Evolutionary conservation across 164 flowering plant species (phyloP).

Genomic region (Macadamia tetraphylla): DNA sequence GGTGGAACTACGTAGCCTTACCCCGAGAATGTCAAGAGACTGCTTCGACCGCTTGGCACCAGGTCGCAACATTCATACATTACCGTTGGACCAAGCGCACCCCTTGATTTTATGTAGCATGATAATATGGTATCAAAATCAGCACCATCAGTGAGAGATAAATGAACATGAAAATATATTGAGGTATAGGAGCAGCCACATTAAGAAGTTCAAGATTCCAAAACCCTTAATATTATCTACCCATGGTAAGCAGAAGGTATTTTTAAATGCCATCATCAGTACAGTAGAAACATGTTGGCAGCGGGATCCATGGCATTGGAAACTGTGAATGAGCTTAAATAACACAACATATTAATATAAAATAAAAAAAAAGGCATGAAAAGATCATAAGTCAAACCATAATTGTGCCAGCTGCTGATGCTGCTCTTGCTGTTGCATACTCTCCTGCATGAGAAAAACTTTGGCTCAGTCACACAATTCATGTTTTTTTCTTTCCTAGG

Average conservation of each 20-base stretch:
- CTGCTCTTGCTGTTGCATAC: constrained; percentile 56
- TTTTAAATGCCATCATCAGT: too few relatives aligned
- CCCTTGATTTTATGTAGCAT: too few relatives aligned
- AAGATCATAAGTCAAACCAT: constrained; percentile 32
- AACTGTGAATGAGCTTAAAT: not conserved
- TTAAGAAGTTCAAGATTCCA: not conserved
- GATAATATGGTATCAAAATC: too few relatives aligned
- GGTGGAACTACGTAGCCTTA: too few relatives aligned
- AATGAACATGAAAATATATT: not conserved
- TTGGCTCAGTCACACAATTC: not conserved
- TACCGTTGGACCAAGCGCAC: too few relatives aligned
- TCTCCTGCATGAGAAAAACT: constrained; percentile 35
- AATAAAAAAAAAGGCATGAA: not conserved
- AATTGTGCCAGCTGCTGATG: constrained; percentile 53
- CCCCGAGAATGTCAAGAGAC: too few relatives aligned
- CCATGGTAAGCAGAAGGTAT: not conserved
- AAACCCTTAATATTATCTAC: not conserved
- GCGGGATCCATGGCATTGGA: not conserved
- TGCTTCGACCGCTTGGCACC: too few relatives aligned
- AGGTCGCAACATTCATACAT: too few relatives aligned
- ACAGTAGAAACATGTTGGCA: not conserved
- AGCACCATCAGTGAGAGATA: not conserved
- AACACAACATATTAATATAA: not conserved
- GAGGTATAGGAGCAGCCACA: not conserved
- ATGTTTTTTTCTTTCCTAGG: not conserved